Evolutionary conservation across 2,329 filamentous ascomycete genomes (phyloP), one percentile per base, ranked within the genome.

Genomic region (Fusarium mangiferae): DNA sequence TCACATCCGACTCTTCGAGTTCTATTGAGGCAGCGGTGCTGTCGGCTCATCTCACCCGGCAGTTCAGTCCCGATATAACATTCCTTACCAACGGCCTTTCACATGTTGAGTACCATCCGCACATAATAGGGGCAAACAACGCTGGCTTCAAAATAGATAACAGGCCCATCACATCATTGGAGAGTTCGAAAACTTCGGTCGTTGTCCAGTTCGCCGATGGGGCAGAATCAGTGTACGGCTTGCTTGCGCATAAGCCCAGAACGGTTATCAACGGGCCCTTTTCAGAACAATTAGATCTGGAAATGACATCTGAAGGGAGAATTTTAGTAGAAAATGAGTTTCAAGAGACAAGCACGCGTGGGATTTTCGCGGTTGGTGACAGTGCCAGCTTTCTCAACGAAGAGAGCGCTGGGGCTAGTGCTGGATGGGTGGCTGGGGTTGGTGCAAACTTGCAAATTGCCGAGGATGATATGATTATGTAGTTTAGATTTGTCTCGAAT

Each of bases 401-500:
- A 0, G 39, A 38, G 12, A 15, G 8, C 2, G 9, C n/a, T 5
- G 36, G 22, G 4, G 38, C 38, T 0, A 39, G 13, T 11, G 14
- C 18, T 7, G 51, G 66, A 5, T 18, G 30, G 14, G 3, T 17
- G 6, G 58, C 26, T 18, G 59, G 66, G 7, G 22, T 68, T 12
- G 64, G 63, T 5, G 46, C 41, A 4, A 68, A 54, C 22, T 10
- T 68, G 3, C 64, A 62, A 22, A 68, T 68, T 28, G 64, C 24
- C 15, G 55, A 68, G 7, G 64, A 68, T 38, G 55, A 68, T 62
- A 41, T 38, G 15, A 7, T 11, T 5, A 15, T 22, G 8, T 22
- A 41, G 5, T 2, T 8, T 13, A 14, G 5, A 38, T 10, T 20
- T 22, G 2, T 6, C n/a, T 8, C 24, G 6, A 4, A 6, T 15